phyloP scores from a whole-genome alignment of 2,329 filamentous ascomycete species.

The Shiraia sp. region DNA sequence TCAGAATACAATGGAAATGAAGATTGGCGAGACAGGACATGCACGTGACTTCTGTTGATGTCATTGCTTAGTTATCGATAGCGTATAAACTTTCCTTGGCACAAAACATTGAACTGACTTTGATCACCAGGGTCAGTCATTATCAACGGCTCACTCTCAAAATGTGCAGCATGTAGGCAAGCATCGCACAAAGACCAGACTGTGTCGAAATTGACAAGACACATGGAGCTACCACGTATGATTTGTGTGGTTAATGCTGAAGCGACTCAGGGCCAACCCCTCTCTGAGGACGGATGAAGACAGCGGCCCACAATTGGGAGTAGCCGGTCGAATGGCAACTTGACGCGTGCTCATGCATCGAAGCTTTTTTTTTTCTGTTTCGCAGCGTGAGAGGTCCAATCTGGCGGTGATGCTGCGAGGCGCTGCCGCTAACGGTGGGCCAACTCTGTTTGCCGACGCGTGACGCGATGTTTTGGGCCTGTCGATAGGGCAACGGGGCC shows the following conservation, averaged over 20 bases:
- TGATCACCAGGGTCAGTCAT: too few species aligned
- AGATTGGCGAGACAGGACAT: too few species aligned
- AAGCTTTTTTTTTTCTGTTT: constrained; percentile 22
- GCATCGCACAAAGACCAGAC: too few species aligned
- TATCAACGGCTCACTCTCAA: too few species aligned
- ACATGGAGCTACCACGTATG: background rate
- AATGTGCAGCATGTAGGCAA: too few species aligned
- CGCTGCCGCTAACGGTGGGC: constrained; percentile 9
- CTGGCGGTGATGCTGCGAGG: constrained; percentile 9
- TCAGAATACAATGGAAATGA: too few species aligned
- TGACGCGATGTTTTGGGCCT: constrained; percentile 25
- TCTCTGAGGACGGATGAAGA: background rate
- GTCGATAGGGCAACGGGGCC: constrained; percentile 20
- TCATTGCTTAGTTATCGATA: too few species aligned
- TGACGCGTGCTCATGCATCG: constrained; percentile 40
- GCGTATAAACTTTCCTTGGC: too few species aligned
- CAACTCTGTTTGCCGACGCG: constrained; percentile 14
- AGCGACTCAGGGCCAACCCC: background rate
- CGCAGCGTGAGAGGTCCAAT: constrained; percentile 8
- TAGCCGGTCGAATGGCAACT: constrained; percentile 29
- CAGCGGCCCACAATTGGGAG: constrained; percentile 17
- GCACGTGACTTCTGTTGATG: too few species aligned
- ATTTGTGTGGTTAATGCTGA: background rate
- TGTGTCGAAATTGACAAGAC: background rate
- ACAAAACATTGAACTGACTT: too few species aligned